These are phyloP conservation scores for Malania oleifera DNA, from an alignment of 164 flowering plant species.

Conservation along the genomic window DNA sequence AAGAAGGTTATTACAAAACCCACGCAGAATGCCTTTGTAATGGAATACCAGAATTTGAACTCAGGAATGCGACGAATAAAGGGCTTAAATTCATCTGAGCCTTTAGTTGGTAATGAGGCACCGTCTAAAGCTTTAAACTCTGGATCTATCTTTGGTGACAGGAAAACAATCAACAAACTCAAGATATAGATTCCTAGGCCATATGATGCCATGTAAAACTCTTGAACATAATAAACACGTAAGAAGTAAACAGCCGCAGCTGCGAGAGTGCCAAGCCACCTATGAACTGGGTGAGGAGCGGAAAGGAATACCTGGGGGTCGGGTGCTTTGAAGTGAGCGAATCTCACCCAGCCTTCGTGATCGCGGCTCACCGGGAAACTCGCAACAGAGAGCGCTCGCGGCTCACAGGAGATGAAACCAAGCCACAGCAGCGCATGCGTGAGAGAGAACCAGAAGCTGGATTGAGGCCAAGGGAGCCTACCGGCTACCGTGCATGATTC, in stretches of 20 bases:
- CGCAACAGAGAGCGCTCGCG: too few relatives aligned
- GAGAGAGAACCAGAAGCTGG: too few relatives aligned
- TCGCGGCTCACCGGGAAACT: too few relatives aligned
- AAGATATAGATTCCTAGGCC: slow-evolving; percentile 73
- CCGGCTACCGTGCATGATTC: too few relatives aligned
- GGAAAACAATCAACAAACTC: slow-evolving; percentile 79
- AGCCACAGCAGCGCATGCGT: too few relatives aligned
- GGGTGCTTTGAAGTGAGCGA: too few relatives aligned
- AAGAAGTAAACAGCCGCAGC: slow-evolving; percentile 50
- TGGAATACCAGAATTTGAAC: slow-evolving; percentile 88
- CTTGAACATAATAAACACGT: slow-evolving; percentile 65
- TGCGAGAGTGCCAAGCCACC: slow-evolving; percentile 74
- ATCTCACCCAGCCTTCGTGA: too few relatives aligned
- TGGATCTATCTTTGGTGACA: slow-evolving; percentile 80
- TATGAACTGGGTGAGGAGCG: slow-evolving; percentile 53
- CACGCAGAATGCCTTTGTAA: too few relatives aligned
- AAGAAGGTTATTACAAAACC: too few relatives aligned
- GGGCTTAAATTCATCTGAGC: slow-evolving; percentile 82
- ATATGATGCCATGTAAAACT: slow-evolving; percentile 72
- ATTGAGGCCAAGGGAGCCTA: too few relatives aligned
- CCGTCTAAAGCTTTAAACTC: slow-evolving; percentile 69
- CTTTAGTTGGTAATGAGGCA: slow-evolving; percentile 71
- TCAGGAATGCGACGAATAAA: slow-evolving; percentile 90
- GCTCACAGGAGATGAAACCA: too few relatives aligned
- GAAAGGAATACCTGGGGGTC: too few relatives aligned